phyloP scores from a whole-genome alignment of 352 stramenopile genomes.

The Phytophthora citricola region DNA sequence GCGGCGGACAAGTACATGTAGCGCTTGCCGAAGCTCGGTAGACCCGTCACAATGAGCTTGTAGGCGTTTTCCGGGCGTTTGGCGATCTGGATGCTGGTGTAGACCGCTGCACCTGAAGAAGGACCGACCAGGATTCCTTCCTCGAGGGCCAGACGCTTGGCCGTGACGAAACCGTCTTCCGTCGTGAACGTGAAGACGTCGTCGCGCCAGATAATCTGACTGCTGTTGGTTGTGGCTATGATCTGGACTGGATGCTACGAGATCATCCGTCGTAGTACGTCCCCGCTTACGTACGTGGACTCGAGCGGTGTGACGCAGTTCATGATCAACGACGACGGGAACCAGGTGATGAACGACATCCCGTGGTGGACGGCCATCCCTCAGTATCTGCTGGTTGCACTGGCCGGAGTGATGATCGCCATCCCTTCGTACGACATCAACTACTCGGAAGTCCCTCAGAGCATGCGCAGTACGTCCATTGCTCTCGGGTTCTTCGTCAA shows the following conservation, averaged over 20 bases:
- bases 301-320: constrained; percentile 25
- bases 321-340: constrained; percentile 42
- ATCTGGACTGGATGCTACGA: constrained; percentile 52
- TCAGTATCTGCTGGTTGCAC: constrained; percentile 49
- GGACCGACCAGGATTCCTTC: constrained; percentile 67
- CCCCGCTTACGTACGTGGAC: constrained; percentile 29
- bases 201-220: constrained; percentile 29
- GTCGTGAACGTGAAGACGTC: constrained; percentile 79
- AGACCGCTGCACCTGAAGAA: constrained; percentile 76
- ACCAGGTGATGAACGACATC: constrained; percentile 30
- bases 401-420: constrained; percentile 47
- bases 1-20: too few relatives aligned
- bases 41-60: constrained; percentile 86
- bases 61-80: constrained; percentile 70
- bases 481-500: constrained; percentile 51
- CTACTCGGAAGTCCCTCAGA: constrained; percentile 49
- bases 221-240: constrained; percentile 32
- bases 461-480: constrained; percentile 44
- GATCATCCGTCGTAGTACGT: constrained; percentile 35
- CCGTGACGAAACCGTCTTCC: constrained; percentile 74
- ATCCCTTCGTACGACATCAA: constrained; percentile 51
- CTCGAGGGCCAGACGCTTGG: constrained; percentile 70
- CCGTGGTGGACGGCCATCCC: constrained; percentile 42
- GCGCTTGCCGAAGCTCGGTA: constrained; percentile 75
- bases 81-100: not conserved